Conservation (phyloP, 1,284 basidiomycete species). For the Ceratobasidium sp. region DNA sequence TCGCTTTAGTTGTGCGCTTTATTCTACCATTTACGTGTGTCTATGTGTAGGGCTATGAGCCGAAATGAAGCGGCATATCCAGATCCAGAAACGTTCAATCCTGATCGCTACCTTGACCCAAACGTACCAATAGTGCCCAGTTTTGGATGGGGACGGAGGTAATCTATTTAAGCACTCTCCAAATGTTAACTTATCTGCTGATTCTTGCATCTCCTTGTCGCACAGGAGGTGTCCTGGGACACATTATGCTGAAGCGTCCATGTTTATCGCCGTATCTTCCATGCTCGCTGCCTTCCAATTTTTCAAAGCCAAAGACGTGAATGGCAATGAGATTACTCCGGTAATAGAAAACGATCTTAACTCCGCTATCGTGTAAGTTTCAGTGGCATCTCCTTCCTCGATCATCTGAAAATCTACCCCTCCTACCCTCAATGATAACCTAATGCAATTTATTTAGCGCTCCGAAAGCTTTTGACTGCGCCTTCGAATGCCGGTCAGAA, state of each 20-base stretch:
- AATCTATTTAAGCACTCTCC: no score
- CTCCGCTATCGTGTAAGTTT: slow-evolving; percentile 12
- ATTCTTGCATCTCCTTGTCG: not conserved
- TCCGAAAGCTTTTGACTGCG: not conserved
- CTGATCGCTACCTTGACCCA: slow-evolving; percentile 25
- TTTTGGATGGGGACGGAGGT: slow-evolving; percentile 33
- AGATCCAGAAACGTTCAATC: slow-evolving; percentile 13
- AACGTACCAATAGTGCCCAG: slow-evolving; percentile 11
- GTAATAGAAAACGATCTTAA: not conserved
- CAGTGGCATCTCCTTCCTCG: not conserved
- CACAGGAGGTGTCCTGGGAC: slow-evolving; percentile 24
- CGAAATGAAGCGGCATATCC: slow-evolving; percentile 12
- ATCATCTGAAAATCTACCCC: no score
- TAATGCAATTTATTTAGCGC: not conserved
- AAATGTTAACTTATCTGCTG: not conserved
- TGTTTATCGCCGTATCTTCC: slow-evolving; percentile 14
- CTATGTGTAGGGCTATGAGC: slow-evolving; percentile 32
- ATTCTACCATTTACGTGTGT: not conserved
- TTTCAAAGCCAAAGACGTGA: not conserved
- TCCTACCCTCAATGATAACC: no score
- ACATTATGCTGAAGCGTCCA: slow-evolving; percentile 32
- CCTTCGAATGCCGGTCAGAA: not conserved
- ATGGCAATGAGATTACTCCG: slow-evolving; percentile 1
- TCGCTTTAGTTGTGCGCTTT: not conserved
- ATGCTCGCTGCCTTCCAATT: slow-evolving; percentile 8